These are phyloP conservation scores for Clavispora fructus DNA, from an alignment of 805 yeast species.

Conservation along the genomic window DNA sequence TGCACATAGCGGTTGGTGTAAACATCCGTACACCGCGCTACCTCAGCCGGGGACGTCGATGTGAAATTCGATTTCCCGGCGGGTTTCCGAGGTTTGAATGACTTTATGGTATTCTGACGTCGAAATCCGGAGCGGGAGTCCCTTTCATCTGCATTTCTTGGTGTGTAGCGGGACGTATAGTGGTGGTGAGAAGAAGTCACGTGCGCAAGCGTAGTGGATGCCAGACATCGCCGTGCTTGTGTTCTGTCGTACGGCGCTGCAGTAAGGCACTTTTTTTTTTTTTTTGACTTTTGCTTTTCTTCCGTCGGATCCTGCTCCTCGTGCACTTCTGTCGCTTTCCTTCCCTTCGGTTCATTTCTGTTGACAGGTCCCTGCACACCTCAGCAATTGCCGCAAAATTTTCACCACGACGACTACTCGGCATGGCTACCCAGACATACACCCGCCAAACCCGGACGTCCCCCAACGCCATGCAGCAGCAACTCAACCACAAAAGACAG, in stretches of 20 bases:
- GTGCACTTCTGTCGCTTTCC: neutral
- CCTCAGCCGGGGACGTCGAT: too few relatives aligned
- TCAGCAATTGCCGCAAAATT: conserved; percentile 18
- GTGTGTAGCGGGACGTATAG: too few relatives aligned
- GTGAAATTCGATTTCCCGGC: too few relatives aligned
- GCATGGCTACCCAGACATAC: conserved; percentile 6
- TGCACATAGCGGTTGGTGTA: neutral
- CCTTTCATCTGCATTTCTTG: too few relatives aligned
- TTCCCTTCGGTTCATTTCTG: neutral
- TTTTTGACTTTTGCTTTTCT: neutral
- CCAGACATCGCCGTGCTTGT: too few relatives aligned
- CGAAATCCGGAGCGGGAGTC: too few relatives aligned
- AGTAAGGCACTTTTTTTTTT: too few relatives aligned
- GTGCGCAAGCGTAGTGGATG: too few relatives aligned
- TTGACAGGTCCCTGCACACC: conserved; percentile 8
- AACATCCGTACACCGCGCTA: neutral
- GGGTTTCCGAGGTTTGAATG: too few relatives aligned
- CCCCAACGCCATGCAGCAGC: conserved; percentile 8
- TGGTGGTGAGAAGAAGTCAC: too few relatives aligned
- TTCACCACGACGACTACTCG: conserved; percentile 6
- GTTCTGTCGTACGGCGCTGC: too few relatives aligned
- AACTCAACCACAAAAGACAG: conserved; percentile 18
- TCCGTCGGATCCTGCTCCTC: neutral
- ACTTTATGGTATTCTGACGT: too few relatives aligned
- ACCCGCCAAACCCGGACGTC: conserved; percentile 1